These are phyloP conservation scores for Proteromonas lacertae DNA, from an alignment of 352 stramenopile species.

Conservation along the genomic window DNA sequence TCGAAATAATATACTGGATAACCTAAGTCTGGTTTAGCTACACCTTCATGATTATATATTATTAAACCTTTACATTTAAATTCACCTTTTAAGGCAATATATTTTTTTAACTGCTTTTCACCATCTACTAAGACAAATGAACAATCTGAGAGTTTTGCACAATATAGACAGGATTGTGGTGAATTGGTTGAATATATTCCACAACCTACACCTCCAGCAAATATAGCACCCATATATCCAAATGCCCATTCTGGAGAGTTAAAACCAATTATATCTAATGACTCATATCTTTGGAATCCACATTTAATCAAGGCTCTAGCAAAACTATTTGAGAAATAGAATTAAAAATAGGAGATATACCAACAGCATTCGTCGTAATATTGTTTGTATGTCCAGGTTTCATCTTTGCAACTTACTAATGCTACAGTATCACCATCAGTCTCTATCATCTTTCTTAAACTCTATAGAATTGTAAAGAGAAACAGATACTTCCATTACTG, in stretches of 20 bases:
- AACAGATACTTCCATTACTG: too few species aligned
- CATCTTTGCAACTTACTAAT: too few species aligned
- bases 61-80: slow-evolving; percentile 32
- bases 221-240: slow-evolving; percentile 27
- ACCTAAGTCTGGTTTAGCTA: slow-evolving; percentile 11
- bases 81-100: slow-evolving; percentile 17
- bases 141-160: slow-evolving; percentile 29
- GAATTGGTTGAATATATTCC: slow-evolving; percentile 42
- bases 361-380: too few species aligned
- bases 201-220: slow-evolving; percentile 27
- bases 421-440: too few species aligned
- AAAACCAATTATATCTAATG: slow-evolving; percentile 32
- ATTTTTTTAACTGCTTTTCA: slow-evolving; percentile 25
- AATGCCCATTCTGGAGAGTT: slow-evolving; percentile 45
- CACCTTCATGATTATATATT: slow-evolving; percentile 11
- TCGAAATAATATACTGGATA: slow-evolving; percentile 8
- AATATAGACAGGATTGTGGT: slow-evolving; percentile 26
- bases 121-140: slow-evolving; percentile 32
- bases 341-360: too few species aligned
- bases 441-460: too few species aligned
- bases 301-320: too few species aligned
- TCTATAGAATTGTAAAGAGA: too few species aligned
- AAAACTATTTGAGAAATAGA: too few species aligned
- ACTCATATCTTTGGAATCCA: too few species aligned
- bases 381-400: too few species aligned